Evolutionary conservation across 805 yeast genomes (phyloP), one percentile per base, ranked within the genome.

Genomic region (Spathaspora boniae): DNA sequence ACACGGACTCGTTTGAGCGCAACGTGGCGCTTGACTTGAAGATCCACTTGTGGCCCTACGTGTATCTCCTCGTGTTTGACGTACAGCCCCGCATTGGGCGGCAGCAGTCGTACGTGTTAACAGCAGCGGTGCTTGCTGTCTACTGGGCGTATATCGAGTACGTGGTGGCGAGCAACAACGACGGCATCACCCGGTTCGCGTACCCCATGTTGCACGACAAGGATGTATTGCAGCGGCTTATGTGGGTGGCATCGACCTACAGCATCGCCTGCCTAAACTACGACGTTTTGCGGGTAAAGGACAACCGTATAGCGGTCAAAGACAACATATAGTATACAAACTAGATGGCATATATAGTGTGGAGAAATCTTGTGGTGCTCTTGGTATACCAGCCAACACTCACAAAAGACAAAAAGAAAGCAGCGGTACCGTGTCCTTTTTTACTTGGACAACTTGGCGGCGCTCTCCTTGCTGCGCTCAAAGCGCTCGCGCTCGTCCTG

Each of bases 401-500:
- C 20, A 28, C 11, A 28, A 23, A 6, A 3, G 17, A 31, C 21
- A 33, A 22, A 12, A 12, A 9, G 17, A 31, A n/a, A n/a, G n/a
- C n/a, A n/a, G n/a, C n/a, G n/a, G n/a, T n/a, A n/a, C n/a, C n/a
- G n/a, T n/a, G n/a, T n/a, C n/a, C n/a, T n/a, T n/a, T n/a, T n/a
- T 19, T 36, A 38, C 18, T 33, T 27, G 15, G 36, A 30, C 21
- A 38, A 35, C 24, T 23, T 34, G 7, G 31, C 33, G 16, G 34
- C 45, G 27, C 31, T 36, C 28, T 40, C 44, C 4, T 9, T 31
- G 2, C 37, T 21, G 29, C 51, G 51, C 46, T 61, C 68, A 31
- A 36, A 42, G 42, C 68, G 47, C 41, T 58, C 58, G 44, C 69
- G 55, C 26, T 46, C 64, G n/a, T 51, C 60, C 27, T 53, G 34